Percentiles rank a stretch among this genome's conserved stretches.
Evolutionary conservation across 805 yeast genomes (phyloP).

Genomic region (Dipodascus albidus): DNA sequence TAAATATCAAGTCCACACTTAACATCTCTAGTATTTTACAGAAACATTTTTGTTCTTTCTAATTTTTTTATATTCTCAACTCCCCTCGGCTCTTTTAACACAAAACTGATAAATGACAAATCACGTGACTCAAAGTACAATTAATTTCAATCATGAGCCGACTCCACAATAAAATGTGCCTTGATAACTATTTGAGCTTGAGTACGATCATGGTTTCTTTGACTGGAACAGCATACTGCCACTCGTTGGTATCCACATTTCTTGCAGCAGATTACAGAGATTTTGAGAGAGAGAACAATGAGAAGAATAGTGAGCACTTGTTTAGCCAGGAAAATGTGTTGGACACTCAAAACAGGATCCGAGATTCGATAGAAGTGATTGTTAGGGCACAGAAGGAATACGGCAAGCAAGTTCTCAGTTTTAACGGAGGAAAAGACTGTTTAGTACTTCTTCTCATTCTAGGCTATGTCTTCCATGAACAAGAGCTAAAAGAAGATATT

Average conservation of each 20-base stretch:
- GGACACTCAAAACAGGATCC: background rate
- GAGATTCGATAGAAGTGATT: background rate
- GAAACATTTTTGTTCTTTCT: too few relatives aligned
- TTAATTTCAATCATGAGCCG: background rate
- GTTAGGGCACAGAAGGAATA: background rate
- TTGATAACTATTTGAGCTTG: background rate
- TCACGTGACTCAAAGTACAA: too few relatives aligned
- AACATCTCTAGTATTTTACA: too few relatives aligned
- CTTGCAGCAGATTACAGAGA: background rate
- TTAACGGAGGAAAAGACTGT: conserved; percentile 96
- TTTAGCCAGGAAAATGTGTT: background rate
- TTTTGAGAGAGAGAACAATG: conserved; percentile 9
- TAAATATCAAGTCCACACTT: too few relatives aligned
- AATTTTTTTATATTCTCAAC: too few relatives aligned
- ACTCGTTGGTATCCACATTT: background rate
- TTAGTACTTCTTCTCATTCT: conserved; percentile 74
- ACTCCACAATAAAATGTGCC: background rate
- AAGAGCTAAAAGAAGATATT: background rate
- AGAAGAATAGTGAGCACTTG: conserved; percentile 32
- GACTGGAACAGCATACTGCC: background rate
- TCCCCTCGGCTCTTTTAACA: too few relatives aligned
- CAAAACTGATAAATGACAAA: too few relatives aligned
- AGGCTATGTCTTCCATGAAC: conserved; percentile 31
- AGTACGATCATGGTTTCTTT: background rate
- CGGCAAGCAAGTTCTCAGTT: conserved; percentile 49